Evolutionary conservation across 345 rosid species (phyloP), one percentile per base, ranked within the genome.

Genomic region (Eucalyptus grandis): DNA sequence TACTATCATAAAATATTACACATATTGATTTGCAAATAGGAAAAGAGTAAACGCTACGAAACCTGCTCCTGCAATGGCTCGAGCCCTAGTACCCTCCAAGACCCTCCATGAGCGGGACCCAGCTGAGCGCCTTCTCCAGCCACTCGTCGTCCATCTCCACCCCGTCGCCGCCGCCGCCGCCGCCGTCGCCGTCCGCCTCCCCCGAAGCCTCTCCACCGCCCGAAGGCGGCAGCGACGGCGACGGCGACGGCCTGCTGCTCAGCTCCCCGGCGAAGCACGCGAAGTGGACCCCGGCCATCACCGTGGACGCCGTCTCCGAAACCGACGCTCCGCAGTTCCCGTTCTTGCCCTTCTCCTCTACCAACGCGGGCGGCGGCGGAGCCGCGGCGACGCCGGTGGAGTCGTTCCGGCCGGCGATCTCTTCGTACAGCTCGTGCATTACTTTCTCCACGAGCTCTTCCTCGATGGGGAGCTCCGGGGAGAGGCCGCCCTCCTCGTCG

Each of bases 341-440:
- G 80, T 60, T 13, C 34, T 50, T 47, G 83, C 31, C 89, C 9
- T 50, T 17, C 56, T 31, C 46, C 6, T 51, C n/a, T 6, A 88
- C 58, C 3, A 6, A 26, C 24, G 21, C 2, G 62, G 26, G n/a
- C 44, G 7, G 24, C 14, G 46, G 46, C 14, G 85, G 49, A 53
- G 16, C 7, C 3, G 46, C 24, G 30, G 82, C 9, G 47, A 77
- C 47, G 83, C 24, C 6, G 83, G 27, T 11, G 83, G 5, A 37
- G 13, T 37, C 83, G 47, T 21, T 77, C 14, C 30, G 53, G 22
- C 40, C 81, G 26, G 89, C 67, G 65, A 94, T 91, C 94, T 92
- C 95, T 69, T 80, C 91, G 89, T 94, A 92, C 49, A 93, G 88
- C 90, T 94, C 94, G 85, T 49, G 90, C 94, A 94, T 93, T 81